These are phyloP conservation scores for Monascus ruber DNA, from an alignment of 2,329 filamentous ascomycete genomes.

Conservation along the genomic window DNA sequence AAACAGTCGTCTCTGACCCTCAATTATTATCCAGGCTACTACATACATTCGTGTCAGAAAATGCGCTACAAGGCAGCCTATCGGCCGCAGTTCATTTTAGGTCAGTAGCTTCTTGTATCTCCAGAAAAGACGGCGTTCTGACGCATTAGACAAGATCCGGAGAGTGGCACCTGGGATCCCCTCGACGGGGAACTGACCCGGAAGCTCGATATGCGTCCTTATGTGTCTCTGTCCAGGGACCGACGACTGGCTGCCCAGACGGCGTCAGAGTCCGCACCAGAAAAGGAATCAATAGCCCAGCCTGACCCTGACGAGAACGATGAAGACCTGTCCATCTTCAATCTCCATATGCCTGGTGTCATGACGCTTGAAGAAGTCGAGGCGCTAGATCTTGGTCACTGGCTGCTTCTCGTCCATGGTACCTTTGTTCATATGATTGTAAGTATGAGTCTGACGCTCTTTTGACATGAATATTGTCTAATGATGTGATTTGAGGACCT, in stretches of 20 bases:
- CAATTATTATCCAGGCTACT: slow-evolving; percentile 38
- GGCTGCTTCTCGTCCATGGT: slow-evolving; percentile 31
- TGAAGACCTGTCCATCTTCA: slow-evolving; percentile 35
- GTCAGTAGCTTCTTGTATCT: slow-evolving; percentile 16
- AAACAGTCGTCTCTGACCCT: background rate
- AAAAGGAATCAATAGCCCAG: slow-evolving; percentile 1
- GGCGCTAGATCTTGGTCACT: slow-evolving; percentile 32
- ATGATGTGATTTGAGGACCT: slow-evolving; percentile 24
- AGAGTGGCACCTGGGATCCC: slow-evolving; percentile 34
- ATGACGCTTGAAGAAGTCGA: slow-evolving; percentile 32
- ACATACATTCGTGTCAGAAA: slow-evolving; percentile 47
- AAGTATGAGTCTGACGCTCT: slow-evolving; percentile 5
- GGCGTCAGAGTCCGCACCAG: background rate
- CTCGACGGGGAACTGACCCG: slow-evolving; percentile 30
- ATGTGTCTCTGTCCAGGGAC: slow-evolving; percentile 35
- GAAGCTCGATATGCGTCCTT: slow-evolving; percentile 32
- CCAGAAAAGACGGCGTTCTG: background rate
- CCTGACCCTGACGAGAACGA: slow-evolving; percentile 20
- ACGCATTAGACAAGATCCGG: slow-evolving; percentile 27
- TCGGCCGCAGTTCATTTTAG: slow-evolving; percentile 37
- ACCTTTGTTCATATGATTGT: slow-evolving; percentile 34
- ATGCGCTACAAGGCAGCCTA: slow-evolving; percentile 41
- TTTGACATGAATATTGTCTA: no score
- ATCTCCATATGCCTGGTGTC: slow-evolving; percentile 35
- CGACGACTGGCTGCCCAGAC: slow-evolving; percentile 8